phyloP scores from a whole-genome alignment of 1,284 basidiomycete genomes.

The Xerocomus minutiporus region DNA sequence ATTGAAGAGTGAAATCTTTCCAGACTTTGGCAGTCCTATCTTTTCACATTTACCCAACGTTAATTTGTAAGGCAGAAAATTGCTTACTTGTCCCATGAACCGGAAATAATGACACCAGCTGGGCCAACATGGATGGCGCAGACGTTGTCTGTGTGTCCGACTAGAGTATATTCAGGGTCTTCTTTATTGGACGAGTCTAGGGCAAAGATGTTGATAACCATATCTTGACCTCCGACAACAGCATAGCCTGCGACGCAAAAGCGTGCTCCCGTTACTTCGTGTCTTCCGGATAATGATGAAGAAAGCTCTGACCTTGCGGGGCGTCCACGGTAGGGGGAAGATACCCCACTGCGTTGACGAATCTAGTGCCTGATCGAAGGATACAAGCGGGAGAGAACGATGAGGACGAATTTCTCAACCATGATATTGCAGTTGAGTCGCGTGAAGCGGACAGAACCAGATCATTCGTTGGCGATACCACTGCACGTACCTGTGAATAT shows the following conservation, averaged over 20 bases:
- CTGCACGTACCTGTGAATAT: slow-evolving; percentile 62
- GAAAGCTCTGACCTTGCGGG: slow-evolving; percentile 54
- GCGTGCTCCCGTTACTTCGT: slow-evolving; percentile 1
- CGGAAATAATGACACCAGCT: slow-evolving; percentile 80
- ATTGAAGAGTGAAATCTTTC: slow-evolving; percentile 73
- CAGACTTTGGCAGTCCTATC: slow-evolving; percentile 89
- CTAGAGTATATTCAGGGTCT: slow-evolving; percentile 73
- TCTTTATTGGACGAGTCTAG: slow-evolving; percentile 50
- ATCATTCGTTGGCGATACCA: slow-evolving; percentile 64
- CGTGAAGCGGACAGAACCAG: slow-evolving; percentile 84
- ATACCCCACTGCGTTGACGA: slow-evolving; percentile 79
- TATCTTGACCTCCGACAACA: slow-evolving; percentile 82
- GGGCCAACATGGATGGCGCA: slow-evolving; percentile 77
- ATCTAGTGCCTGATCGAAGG: slow-evolving; percentile 69
- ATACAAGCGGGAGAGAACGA: slow-evolving; percentile 52
- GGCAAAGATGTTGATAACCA: slow-evolving; percentile 76
- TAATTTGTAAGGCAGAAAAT: slow-evolving; percentile 2
- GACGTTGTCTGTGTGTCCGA: slow-evolving; percentile 90
- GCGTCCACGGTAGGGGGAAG: slow-evolving; percentile 62
- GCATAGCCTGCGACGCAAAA: slow-evolving; percentile 58
- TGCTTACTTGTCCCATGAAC: slow-evolving; percentile 92
- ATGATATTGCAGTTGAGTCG: slow-evolving; percentile 84
- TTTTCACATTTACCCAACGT: background rate
- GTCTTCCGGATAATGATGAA: slow-evolving; percentile 6
- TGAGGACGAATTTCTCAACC: slow-evolving; percentile 56